phyloP scores from a whole-genome alignment of 2,329 filamentous ascomycete genomes.

The Alternaria viburni region DNA sequence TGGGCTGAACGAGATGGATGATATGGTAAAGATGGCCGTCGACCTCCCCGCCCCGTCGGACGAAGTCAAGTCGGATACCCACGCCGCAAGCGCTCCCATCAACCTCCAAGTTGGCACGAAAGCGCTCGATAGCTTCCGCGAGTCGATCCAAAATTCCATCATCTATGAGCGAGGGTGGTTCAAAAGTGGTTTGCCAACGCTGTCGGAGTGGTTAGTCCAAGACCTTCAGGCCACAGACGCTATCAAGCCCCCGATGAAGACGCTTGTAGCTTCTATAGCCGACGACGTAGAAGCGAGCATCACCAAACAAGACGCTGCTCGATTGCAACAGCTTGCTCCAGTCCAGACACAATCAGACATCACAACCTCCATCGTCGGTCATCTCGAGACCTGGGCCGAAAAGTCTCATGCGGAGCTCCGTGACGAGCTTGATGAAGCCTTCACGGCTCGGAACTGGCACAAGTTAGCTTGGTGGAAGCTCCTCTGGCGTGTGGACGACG shows the following conservation, averaged over 20 bases:
- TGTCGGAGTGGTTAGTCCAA: slow-evolving; percentile 68
- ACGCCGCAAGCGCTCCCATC: slow-evolving; percentile 53
- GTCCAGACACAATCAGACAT: slow-evolving; percentile 52
- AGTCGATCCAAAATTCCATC: slow-evolving; percentile 71
- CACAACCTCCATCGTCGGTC: slow-evolving; percentile 60
- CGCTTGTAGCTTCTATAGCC: slow-evolving; percentile 72
- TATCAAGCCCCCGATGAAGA: slow-evolving; percentile 70
- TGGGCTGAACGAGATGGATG: slow-evolving; percentile 47
- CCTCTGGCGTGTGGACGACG: slow-evolving; percentile 93
- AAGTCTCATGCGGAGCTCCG: slow-evolving; percentile 83
- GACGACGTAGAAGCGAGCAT: slow-evolving; percentile 61
- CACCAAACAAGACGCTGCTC: slow-evolving; percentile 55
- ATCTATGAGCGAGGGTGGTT: slow-evolving; percentile 78
- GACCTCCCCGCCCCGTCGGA: slow-evolving; percentile 57
- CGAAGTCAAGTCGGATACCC: slow-evolving; percentile 39
- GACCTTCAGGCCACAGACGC: slow-evolving; percentile 44
- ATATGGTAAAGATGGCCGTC: slow-evolving; percentile 63
- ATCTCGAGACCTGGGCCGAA: slow-evolving; percentile 76
- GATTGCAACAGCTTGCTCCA: slow-evolving; percentile 42
- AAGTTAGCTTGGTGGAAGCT: slow-evolving; percentile 92
- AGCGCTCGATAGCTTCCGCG: slow-evolving; percentile 71
- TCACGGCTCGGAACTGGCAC: slow-evolving; percentile 77
- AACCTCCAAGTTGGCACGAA: slow-evolving; percentile 68
- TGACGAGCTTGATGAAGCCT: slow-evolving; percentile 77
- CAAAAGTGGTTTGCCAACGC: slow-evolving; percentile 69